Base-by-base conservation (phyloP, 225 moss, liverwort and hornwort species). In the Polytrichum commune region DNA sequence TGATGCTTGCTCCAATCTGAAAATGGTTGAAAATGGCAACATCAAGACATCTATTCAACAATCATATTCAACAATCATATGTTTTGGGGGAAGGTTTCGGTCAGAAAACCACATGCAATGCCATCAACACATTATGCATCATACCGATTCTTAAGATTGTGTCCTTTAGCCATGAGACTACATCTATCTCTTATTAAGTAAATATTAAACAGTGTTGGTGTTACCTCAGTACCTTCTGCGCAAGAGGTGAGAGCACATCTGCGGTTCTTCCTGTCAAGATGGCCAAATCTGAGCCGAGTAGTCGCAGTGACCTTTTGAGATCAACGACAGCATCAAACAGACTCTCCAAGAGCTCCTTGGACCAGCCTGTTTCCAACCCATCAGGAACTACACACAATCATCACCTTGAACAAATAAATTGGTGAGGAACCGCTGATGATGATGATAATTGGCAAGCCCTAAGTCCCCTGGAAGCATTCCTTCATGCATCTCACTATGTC, bases 281-380 rank as follows among this genome's bases (percentile, higher is more conserved):
- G 54, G 91, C 72, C 25, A 98, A 77, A 70, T 95, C 90, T 32
- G 92, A 95, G 7, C 83, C 90, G 60, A 88, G 77, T 29, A 74
- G 69, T 56, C 85, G 90, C 55, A 98, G 84, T 55, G 91, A 91
- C 75, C 69, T 88, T 55, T 78, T 88, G 20, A 98, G 91, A 74
- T 98, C 92, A 63, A 71, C 29, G 25, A 95, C 77, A 63, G 95
- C 95, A 75, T 98, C 93, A 73, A 84, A 79, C 53, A 98, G 76
- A 76, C 83, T 82, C 63, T 87, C 85, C 32, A 95, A 70, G 69
- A 88, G 78, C 76, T 88, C 92, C 74, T 75, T 66, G 19, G 92
- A 89, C 89, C 90, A 90, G 73, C 88, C 96, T 96, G 76, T n/a
- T 25, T 16, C 9, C 27, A 66, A 35, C 2, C 9, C 35, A 35